Conservation (phyloP, 306 rosid species). For the Castanospermum australe region DNA sequence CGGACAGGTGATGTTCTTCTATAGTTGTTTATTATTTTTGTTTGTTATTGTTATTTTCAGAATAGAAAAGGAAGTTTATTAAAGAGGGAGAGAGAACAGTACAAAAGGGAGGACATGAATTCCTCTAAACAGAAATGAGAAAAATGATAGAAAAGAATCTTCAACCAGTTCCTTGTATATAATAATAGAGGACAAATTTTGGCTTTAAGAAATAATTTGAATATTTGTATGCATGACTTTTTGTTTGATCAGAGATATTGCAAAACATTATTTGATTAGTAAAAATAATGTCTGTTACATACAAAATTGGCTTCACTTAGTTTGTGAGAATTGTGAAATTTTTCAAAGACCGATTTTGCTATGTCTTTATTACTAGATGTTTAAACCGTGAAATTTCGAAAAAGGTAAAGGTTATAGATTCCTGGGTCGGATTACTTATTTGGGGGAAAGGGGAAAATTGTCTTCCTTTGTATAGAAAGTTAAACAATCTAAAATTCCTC, state of each 20-base stretch:
- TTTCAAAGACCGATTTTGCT: neutral
- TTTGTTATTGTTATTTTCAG: neutral
- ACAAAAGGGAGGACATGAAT: neutral
- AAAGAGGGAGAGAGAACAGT: conserved; percentile 17
- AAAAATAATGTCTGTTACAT: neutral
- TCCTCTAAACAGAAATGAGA: conserved; percentile 2
- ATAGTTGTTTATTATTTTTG: neutral
- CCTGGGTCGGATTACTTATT: neutral
- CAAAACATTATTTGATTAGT: neutral
- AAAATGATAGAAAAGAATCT: conserved; percentile 4
- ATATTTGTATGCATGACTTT: neutral
- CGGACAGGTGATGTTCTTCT: conserved; percentile 63
- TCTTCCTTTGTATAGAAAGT: conserved; percentile 8
- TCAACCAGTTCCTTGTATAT: neutral
- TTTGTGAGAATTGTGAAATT: neutral
- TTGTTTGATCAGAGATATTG: neutral
- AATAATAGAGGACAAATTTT: neutral
- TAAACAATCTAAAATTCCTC: neutral
- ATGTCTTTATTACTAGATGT: neutral
- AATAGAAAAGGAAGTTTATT: neutral
- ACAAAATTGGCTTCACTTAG: conserved; percentile 8
- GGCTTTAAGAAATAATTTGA: neutral
- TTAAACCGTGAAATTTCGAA: neutral
- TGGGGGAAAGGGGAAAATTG: neutral
- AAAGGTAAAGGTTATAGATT: neutral